Evolutionary conservation across 768 basidiomycete genomes (phyloP), one percentile per base, ranked within the genome.

Genomic region (Suillus discolor): DNA sequence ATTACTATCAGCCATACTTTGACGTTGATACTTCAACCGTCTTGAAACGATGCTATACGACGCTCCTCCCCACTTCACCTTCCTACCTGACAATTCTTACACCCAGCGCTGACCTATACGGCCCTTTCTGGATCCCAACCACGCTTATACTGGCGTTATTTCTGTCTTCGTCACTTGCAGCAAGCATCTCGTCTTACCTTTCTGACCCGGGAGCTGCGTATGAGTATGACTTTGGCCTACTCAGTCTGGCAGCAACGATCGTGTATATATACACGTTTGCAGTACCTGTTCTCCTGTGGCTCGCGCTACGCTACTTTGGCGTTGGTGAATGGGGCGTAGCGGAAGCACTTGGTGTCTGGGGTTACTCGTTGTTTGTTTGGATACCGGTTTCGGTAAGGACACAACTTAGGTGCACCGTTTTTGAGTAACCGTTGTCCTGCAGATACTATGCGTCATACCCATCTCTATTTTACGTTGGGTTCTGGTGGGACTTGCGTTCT

Each of bases 61-160:
- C 93, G 0, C 79, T 94, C 62, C 85, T 91, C n/a, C 92, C 92
- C n/a, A 83, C 84, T 36, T 84, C 88, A 38, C 78, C 86, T 4
- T 83, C 85, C 51, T 93, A 87, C 72, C 82, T 87, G 61, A 81
- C 87, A 6, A 84, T 82, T 62, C 90, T 90, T 51, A 83, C 89
- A 49, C 74, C 83, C 18, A 73, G 74, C 11, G 69, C 69, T 47
- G 92, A 93, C 74, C 85, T 93, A 47, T 91, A 93, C 74, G 96
- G 96, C 0, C 96, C 97, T 1, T 98, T 99, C 81, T 99, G 97
- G 97, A 94, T 96, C 0, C 85, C 97, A 44, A 97, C 96, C 1
- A 99, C 97, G 1, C 87, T 99, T 67, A 91, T 97, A 53, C 94
- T 99, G 74, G 84, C 90, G 0, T 88, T 98, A 66, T 98, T 96